A percentile compares a stretch with the other conserved stretches of the same genome.
phyloP scores from a whole-genome alignment of 2,329 filamentous ascomycete genomes.

The Trichothecium sympodiale region DNA sequence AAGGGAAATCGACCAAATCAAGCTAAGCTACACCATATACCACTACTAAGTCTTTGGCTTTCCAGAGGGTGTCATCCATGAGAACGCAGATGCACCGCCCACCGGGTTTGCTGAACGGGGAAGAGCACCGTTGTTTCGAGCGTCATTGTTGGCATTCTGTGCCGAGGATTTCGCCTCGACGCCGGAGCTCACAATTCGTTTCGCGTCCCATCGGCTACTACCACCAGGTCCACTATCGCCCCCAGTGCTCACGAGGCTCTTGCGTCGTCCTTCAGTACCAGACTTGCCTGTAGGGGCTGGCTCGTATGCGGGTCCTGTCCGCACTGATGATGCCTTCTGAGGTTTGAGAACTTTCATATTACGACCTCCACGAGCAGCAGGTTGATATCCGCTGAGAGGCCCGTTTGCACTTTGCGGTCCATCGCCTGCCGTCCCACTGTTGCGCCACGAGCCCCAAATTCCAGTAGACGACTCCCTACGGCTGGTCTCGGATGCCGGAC shows the following conservation, averaged over 20 bases:
- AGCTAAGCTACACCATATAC: conserved; percentile 16
- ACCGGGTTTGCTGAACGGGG: conserved; percentile 67
- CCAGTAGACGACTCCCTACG: conserved; percentile 40
- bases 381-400: conserved; percentile 58
- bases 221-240: conserved; percentile 14
- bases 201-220: conserved; percentile 40
- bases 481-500: conserved; percentile 15
- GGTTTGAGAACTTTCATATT: conserved; percentile 89
- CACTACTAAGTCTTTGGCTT: conserved; percentile 24
- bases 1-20: no score
- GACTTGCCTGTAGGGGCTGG: conserved; percentile 30
- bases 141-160: conserved; percentile 24
- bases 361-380: conserved; percentile 47
- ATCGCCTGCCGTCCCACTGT: conserved; percentile 41
- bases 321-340: conserved; percentile 47
- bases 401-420: conserved; percentile 39
- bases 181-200: conserved; percentile 34
- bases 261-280: conserved; percentile 37
- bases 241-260: conserved; percentile 32
- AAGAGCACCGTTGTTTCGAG: conserved; percentile 23
- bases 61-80: conserved; percentile 65
- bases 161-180: conserved; percentile 21
- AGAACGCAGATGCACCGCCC: conserved; percentile 86
- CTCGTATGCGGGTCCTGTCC: conserved; percentile 42
- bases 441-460: conserved; percentile 62